phyloP scores from a whole-genome alignment of 2,329 filamentous ascomycete species.

The Aspergillus fijiensis region DNA sequence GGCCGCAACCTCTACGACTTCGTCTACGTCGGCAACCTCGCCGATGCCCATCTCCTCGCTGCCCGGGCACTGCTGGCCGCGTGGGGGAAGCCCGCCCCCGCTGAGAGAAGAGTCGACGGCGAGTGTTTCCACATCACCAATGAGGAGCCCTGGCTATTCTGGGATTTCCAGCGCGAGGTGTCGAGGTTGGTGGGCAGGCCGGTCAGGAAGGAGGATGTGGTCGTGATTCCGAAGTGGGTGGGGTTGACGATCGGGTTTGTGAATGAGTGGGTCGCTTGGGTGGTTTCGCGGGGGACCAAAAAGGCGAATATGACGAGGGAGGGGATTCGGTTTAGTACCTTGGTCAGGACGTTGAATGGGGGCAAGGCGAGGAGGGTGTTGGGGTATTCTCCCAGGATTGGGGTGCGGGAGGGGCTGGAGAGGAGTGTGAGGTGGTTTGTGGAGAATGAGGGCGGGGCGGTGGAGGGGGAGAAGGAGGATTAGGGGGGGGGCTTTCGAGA shows the following conservation, averaged over 20 bases:
- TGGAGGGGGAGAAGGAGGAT: background rate
- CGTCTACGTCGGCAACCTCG: constrained; percentile 7
- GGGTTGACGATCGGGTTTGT: constrained; percentile 4
- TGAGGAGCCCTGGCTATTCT: constrained; percentile 9
- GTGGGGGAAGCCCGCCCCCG: background rate
- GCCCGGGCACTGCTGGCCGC: constrained; percentile 1
- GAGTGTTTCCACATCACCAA: constrained; percentile 8
- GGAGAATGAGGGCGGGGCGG: background rate
- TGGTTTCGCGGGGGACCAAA: background rate
- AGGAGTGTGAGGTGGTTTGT: constrained; percentile 6
- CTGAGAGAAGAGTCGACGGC: background rate
- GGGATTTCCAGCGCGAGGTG: constrained; percentile 10
- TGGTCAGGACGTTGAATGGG: constrained; percentile 3
- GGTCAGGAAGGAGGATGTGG: background rate
- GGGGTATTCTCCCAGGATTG: constrained; percentile 1
- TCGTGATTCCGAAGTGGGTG: constrained; percentile 8
- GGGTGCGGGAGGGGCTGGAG: constrained; percentile 7
- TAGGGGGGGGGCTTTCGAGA: no score
- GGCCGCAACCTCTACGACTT: constrained; percentile 8
- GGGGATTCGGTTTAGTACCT: constrained; percentile 9
- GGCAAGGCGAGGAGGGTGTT: constrained; percentile 8
- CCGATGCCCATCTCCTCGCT: constrained; percentile 5
- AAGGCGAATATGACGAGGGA: constrained; percentile 8
- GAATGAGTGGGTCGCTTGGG: constrained; percentile 9
- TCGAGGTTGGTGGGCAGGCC: background rate